Evolutionary conservation across 2,329 filamentous ascomycete genomes (phyloP).

Genomic region (Ophiostoma sp.): DNA sequence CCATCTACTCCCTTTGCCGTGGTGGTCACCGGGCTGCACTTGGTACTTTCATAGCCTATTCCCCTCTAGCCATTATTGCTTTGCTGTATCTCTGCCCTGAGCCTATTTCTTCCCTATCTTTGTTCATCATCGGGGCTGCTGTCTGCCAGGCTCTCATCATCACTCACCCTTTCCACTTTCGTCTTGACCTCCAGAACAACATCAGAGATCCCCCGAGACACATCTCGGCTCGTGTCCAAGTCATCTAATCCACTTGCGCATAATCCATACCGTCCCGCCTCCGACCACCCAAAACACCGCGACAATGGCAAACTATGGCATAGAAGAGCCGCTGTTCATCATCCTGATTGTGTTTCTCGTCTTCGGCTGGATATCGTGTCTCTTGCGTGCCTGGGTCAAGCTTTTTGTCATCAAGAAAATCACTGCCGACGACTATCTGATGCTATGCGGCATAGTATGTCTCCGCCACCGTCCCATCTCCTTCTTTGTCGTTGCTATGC

Average conservation of each 20-base stretch:
- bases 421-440: constrained; percentile 44
- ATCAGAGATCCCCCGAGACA: too few relatives aligned
- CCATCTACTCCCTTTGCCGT: too few relatives aligned
- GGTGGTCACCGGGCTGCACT: too few relatives aligned
- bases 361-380: constrained; percentile 33
- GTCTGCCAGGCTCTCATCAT: too few relatives aligned
- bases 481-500: neutral
- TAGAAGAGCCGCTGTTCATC: constrained; percentile 22
- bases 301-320: constrained; percentile 21
- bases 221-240: neutral
- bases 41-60: too few relatives aligned
- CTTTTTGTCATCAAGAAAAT: constrained; percentile 39
- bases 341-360: constrained; percentile 22
- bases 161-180: too few relatives aligned
- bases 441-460: constrained; percentile 42
- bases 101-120: too few relatives aligned
- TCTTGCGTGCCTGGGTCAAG: constrained; percentile 43
- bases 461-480: neutral
- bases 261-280: neutral
- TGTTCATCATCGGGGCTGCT: too few relatives aligned
- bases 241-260: neutral
- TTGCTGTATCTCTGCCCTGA: too few relatives aligned
- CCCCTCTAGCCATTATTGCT: too few relatives aligned
- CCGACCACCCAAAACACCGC: neutral
- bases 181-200: too few relatives aligned